Base-by-base conservation (phyloP, 1,284 basidiomycete genomes). In the Microbotryum saponariae region DNA sequence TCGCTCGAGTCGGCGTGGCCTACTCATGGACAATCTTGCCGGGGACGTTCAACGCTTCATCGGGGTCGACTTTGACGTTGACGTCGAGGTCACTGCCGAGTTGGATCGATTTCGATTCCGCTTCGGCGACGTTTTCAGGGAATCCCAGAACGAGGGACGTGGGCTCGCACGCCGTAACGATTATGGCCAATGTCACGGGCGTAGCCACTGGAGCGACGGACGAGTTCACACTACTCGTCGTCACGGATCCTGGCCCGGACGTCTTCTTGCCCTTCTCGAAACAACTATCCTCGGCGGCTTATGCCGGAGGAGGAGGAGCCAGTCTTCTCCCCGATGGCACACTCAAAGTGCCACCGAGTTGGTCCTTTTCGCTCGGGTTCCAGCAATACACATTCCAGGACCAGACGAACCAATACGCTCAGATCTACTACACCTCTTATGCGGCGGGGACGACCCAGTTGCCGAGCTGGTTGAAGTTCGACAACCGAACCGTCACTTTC, bases 351-450 rank as follows among this genome's bases (percentile, higher is more conserved):
- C 91, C 90, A 1, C 82, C 83, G 2, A 77, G 79, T 33, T 96
- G 91, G 91, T 91, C 89, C 0, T 97, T 94, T 76, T 91, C 89
- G 70, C 81, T 97, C 61, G 93, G 92, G 12, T 85, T 96, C 70
- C 77, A 84, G 49, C 79, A 82, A 63, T 78, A 82, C 55, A 91
- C 88, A 2, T 88, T 86, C 73, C 72, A 72, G 2, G 77, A 81
- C 42, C 37, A 82, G 55, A 91, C 88, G 2, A 88, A 86, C 73
- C 72, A 72, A 1, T 77, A 81, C 42, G 72, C 76, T 7, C 55
- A 69, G 33, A 75, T 93, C 18, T 88, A 78, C 74, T 92, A 91
- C 71, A 80, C 82, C 8, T 85, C 85, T 10, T 78, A 81, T 31
- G 81, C 83, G 65, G 77, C 78, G 0, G 83, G 90, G 67, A 86